phyloP scores from a whole-genome alignment of 768 basidiomycete species.

The Cubamyces lactineus region DNA sequence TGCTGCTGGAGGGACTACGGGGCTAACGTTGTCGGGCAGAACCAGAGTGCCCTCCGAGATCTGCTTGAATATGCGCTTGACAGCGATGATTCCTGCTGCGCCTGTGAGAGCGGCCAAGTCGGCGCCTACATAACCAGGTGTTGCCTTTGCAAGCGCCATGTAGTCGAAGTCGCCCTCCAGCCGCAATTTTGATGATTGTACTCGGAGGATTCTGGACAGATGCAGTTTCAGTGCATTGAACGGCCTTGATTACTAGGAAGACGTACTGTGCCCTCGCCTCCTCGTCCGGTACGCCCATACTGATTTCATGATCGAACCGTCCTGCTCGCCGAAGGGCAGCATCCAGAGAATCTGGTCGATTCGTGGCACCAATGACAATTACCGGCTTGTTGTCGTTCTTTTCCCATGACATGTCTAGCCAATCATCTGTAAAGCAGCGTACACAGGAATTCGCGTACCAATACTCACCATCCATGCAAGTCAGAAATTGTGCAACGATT shows the following conservation, averaged over 20 bases:
- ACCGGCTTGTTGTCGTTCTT: constrained; percentile 92
- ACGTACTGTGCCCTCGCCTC: constrained; percentile 86
- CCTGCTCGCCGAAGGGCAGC: constrained; percentile 92
- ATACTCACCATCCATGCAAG: constrained; percentile 94
- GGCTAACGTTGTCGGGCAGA: constrained; percentile 46
- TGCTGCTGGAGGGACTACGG: neutral
- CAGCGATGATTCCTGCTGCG: constrained; percentile 93
- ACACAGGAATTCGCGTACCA: neutral
- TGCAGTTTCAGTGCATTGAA: neutral
- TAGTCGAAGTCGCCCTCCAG: constrained; percentile 91
- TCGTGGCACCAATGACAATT: constrained; percentile 95
- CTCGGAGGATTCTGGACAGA: constrained; percentile 74
- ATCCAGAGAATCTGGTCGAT: constrained; percentile 93
- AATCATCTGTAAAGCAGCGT: neutral
- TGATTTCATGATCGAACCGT: constrained; percentile 96
- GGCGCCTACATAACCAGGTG: constrained; percentile 97
- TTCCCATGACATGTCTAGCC: constrained; percentile 89
- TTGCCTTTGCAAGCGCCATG: constrained; percentile 81
- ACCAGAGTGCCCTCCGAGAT: constrained; percentile 63
- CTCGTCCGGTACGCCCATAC: constrained; percentile 96
- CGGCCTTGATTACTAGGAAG: neutral
- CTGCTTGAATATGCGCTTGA: constrained; percentile 90
- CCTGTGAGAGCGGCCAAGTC: constrained; percentile 90
- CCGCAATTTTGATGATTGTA: constrained; percentile 81
- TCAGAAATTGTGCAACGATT: constrained; percentile 96